Conservation (phyloP, 768 basidiomycete species). For the Termitomyces sp. region DNA sequence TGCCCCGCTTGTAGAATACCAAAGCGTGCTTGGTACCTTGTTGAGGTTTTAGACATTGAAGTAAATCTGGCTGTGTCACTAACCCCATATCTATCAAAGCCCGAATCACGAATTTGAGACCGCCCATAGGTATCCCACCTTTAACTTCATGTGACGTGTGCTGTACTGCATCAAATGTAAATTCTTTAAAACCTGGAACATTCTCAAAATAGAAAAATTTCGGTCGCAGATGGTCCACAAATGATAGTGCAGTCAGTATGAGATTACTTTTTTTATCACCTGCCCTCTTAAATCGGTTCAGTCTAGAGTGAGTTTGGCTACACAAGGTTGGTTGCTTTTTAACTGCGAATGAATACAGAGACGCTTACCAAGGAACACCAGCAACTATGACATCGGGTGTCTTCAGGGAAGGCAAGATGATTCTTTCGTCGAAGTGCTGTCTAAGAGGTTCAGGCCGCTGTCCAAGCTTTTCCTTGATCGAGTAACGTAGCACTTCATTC, state of each 20-base stretch:
- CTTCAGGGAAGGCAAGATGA: neutral
- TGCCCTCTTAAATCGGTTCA: slow-evolving; percentile 69
- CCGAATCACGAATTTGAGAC: slow-evolving; percentile 60
- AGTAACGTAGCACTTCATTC: slow-evolving; percentile 55
- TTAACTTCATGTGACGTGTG: slow-evolving; percentile 37
- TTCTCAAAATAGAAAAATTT: slow-evolving; percentile 45
- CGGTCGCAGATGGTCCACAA: slow-evolving; percentile 41
- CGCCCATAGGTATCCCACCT: slow-evolving; percentile 71
- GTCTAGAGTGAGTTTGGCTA: slow-evolving; percentile 68
- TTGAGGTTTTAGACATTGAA: neutral
- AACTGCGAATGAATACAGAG: neutral
- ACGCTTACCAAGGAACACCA: slow-evolving; percentile 69
- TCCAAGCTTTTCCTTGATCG: slow-evolving; percentile 45
- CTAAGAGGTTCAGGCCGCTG: slow-evolving; percentile 33
- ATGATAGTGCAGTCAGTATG: slow-evolving; percentile 56
- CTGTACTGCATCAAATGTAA: slow-evolving; percentile 36
- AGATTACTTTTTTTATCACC: slow-evolving; percentile 66
- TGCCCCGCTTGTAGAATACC: slow-evolving; percentile 48
- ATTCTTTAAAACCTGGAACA: slow-evolving; percentile 46
- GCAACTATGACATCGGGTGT: slow-evolving; percentile 48
- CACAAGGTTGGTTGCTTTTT: neutral
- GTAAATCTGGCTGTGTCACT: slow-evolving; percentile 7
- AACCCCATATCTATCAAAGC: slow-evolving; percentile 66
- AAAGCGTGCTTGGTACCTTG: slow-evolving; percentile 50
- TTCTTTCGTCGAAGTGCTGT: slow-evolving; percentile 33